Conservation (phyloP, 176 grass and related monocot genomes). For the Poa annua region DNA sequence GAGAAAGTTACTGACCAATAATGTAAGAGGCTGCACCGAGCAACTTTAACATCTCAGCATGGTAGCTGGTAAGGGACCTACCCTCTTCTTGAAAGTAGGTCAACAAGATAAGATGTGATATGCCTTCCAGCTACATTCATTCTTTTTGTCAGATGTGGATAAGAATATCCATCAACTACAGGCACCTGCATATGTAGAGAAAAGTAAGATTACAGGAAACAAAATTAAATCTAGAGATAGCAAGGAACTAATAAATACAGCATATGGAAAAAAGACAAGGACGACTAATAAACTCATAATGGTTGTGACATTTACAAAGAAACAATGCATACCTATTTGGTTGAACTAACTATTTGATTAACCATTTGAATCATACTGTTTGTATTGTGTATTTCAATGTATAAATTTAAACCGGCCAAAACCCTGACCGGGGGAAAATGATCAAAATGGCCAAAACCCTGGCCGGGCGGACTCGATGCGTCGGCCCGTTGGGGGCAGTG, state of each 20-base stretch:
- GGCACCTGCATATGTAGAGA: constrained; percentile 68
- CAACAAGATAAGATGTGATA: constrained; percentile 97
- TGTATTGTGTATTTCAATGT: no score
- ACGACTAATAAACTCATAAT: neutral
- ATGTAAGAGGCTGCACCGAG: constrained; percentile 16
- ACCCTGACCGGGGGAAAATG: no score
- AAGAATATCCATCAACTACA: constrained; percentile 97
- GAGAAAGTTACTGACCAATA: constrained; percentile 30
- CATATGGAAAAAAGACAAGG: neutral
- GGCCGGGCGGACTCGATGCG: no score
- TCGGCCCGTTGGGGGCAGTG: no score
- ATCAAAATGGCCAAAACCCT: no score
- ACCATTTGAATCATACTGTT: no score
- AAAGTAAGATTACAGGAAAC: constrained; percentile 27
- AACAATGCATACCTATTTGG: neutral
- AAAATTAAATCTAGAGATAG: neutral
- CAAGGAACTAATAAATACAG: neutral
- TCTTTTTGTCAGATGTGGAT: constrained; percentile 95
- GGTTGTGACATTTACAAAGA: constrained; percentile 19
- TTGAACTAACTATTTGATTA: no score
- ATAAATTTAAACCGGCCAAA: no score
- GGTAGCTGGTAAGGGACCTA: constrained; percentile 42
- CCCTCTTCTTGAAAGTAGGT: constrained; percentile 98
- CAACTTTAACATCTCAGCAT: constrained; percentile 37
- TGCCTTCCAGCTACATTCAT: constrained; percentile 99